A percentile compares a stretch with the other conserved stretches of the same genome.
These are phyloP conservation scores for Mycocentrospora acerina DNA, from an alignment of 2,329 filamentous ascomycete genomes.

Conservation along the genomic window DNA sequence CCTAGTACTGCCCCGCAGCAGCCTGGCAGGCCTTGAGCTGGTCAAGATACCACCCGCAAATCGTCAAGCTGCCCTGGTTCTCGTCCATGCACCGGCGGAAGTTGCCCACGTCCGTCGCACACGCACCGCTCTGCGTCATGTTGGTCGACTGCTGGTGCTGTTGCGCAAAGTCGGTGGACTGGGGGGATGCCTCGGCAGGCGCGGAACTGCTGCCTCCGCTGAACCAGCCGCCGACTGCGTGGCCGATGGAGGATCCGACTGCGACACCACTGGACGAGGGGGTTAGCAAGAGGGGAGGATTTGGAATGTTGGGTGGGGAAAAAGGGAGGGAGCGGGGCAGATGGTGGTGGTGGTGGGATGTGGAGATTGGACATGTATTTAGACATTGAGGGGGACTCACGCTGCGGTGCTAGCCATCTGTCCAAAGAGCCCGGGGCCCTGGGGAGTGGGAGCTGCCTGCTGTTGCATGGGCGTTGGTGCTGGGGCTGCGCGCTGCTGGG, in stretches of 20 bases:
- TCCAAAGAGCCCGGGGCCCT: slow-evolving; percentile 84
- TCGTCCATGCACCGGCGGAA: slow-evolving; percentile 98
- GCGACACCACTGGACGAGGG: slow-evolving; percentile 79
- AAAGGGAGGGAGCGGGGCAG: too few relatives aligned
- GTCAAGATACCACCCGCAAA: slow-evolving; percentile 97
- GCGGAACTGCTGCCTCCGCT: slow-evolving; percentile 65
- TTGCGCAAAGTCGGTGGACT: slow-evolving; percentile 32
- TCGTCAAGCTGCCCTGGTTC: slow-evolving; percentile 88
- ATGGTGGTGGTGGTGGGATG: slow-evolving; percentile 1
- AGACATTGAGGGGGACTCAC: slow-evolving; percentile 61
- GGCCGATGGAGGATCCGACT: slow-evolving; percentile 91
- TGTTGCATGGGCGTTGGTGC: slow-evolving; percentile 55
- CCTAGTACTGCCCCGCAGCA: slow-evolving; percentile 52
- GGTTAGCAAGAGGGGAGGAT: slow-evolving; percentile 5
- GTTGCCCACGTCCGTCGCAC: slow-evolving; percentile 74
- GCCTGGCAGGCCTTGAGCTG: slow-evolving; percentile 68
- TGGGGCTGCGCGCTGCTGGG: slow-evolving; percentile 33
- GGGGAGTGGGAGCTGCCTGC: slow-evolving; percentile 47
- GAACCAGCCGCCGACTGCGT: slow-evolving; percentile 90
- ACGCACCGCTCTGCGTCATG: slow-evolving; percentile 48
- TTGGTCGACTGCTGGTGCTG: slow-evolving; percentile 43
- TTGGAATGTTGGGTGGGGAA: too few relatives aligned
- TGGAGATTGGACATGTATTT: neutral
- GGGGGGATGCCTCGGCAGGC: slow-evolving; percentile 50
- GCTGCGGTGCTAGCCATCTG: slow-evolving; percentile 98